These are phyloP conservation scores for Aspergillus pseudoviridinutans DNA, from an alignment of 2,329 filamentous ascomycete genomes.

Conservation along the genomic window DNA sequence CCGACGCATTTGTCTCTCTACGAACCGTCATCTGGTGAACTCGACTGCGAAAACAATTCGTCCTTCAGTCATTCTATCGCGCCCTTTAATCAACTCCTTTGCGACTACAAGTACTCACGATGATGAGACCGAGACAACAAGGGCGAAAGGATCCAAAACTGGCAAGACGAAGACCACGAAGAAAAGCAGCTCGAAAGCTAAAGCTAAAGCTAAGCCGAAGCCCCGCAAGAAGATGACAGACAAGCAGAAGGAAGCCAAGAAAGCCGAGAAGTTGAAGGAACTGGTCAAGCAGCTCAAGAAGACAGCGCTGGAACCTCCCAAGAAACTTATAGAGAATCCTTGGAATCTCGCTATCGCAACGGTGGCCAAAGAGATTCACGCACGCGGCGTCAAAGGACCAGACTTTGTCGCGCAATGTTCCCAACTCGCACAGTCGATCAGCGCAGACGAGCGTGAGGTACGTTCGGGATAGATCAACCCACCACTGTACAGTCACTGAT, in stretches of 20 bases:
- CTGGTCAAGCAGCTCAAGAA: slow-evolving; percentile 33
- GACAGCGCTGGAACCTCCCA: slow-evolving; percentile 33
- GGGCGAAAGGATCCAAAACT: slow-evolving; percentile 13
- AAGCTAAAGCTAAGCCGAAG: slow-evolving; percentile 24
- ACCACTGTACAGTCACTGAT: slow-evolving; percentile 5
- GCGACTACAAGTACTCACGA: slow-evolving; percentile 31
- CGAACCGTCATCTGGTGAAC: slow-evolving; percentile 12
- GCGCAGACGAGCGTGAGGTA: slow-evolving; percentile 22
- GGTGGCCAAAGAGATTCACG: slow-evolving; percentile 13
- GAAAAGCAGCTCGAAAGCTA: slow-evolving; percentile 21
- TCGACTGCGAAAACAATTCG: slow-evolving; percentile 9
- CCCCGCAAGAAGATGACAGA: slow-evolving; percentile 29
- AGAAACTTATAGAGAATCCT: slow-evolving; percentile 24
- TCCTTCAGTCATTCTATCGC: slow-evolving; percentile 14
- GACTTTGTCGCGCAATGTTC: slow-evolving; percentile 19
- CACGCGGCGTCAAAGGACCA: neutral
- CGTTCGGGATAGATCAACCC: neutral
- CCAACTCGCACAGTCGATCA: slow-evolving; percentile 13
- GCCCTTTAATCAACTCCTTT: slow-evolving; percentile 25
- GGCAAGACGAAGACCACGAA: slow-evolving; percentile 15
- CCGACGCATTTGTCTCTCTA: slow-evolving; percentile 21
- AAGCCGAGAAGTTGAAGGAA: slow-evolving; percentile 26
- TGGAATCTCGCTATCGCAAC: slow-evolving; percentile 21
- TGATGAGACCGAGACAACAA: slow-evolving; percentile 19
- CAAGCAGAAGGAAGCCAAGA: slow-evolving; percentile 27